These are phyloP conservation scores for Leucogyrophana mollusca DNA, from an alignment of 768 basidiomycete genomes.

Conservation along the genomic window DNA sequence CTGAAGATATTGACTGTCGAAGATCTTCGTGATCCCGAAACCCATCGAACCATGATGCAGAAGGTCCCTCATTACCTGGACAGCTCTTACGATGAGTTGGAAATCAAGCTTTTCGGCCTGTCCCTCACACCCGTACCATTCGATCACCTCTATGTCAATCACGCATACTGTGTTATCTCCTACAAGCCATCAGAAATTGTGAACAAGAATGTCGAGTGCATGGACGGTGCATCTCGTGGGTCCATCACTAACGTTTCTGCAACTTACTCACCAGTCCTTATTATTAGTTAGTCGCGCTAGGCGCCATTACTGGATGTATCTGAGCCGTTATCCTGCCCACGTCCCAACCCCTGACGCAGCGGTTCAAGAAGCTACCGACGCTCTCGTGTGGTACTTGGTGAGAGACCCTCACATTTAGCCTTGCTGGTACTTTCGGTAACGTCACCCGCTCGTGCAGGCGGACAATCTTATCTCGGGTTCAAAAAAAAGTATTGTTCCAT, in stretches of 20 bases:
- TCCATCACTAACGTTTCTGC: neutral
- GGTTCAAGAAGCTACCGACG: slow-evolving; percentile 45
- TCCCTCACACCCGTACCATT: slow-evolving; percentile 23
- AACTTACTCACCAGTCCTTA: slow-evolving; percentile 2
- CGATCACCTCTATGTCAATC: slow-evolving; percentile 42
- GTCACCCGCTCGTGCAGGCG: slow-evolving; percentile 23
- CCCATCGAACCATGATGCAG: slow-evolving; percentile 27
- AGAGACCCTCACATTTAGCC: slow-evolving; percentile 7
- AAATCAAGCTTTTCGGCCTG: slow-evolving; percentile 39
- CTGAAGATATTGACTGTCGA: slow-evolving; percentile 47
- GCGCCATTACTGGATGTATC: slow-evolving; percentile 51
- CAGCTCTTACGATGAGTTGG: slow-evolving; percentile 38
- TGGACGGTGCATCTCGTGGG: slow-evolving; percentile 28
- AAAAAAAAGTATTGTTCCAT: slow-evolving; percentile 44
- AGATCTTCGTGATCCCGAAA: slow-evolving; percentile 42
- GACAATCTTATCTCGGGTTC: slow-evolving; percentile 49
- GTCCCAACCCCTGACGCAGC: slow-evolving; percentile 40
- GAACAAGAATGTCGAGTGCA: slow-evolving; percentile 20
- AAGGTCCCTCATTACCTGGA: slow-evolving; percentile 27
- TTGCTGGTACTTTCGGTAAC: neutral
- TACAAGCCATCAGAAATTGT: slow-evolving; percentile 34
- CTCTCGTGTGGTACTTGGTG: slow-evolving; percentile 51
- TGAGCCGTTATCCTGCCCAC: slow-evolving; percentile 50
- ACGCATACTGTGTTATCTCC: slow-evolving; percentile 46
- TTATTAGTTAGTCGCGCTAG: slow-evolving; percentile 42